These are phyloP conservation scores for Cyclotella kingstonii DNA, from an alignment of 108 stramenopile genomes.

Conservation along the genomic window DNA sequence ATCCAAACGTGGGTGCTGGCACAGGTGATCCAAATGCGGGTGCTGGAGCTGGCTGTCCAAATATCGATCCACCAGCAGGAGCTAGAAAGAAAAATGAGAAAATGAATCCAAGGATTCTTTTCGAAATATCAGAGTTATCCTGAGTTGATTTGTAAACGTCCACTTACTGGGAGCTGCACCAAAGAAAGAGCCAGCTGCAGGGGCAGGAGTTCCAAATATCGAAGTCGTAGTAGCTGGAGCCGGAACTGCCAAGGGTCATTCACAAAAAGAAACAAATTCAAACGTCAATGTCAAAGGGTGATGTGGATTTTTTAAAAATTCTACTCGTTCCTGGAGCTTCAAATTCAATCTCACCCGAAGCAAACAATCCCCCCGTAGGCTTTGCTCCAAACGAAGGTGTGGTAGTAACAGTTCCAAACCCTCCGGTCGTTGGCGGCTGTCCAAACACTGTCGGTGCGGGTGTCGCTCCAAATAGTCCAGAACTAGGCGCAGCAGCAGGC, in stretches of 20 bases:
- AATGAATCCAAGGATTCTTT: no score
- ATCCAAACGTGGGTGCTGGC: constrained; percentile 6
- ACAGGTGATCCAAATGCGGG: constrained; percentile 43
- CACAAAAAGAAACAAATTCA: constrained; percentile 9
- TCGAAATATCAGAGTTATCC: no score
- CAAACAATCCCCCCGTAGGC: constrained; percentile 64
- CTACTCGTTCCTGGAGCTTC: not conserved
- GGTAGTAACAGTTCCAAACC: constrained; percentile 44
- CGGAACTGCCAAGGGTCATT: constrained; percentile 25
- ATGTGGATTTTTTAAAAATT: not conserved
- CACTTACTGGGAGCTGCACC: constrained; percentile 28
- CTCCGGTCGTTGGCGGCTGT: constrained; percentile 8
- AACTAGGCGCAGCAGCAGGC: constrained; percentile 47
- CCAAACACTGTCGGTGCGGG: constrained; percentile 30
- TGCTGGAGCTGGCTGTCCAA: constrained; percentile 18
- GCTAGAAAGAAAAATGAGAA: not conserved
- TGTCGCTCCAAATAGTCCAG: constrained; percentile 21
- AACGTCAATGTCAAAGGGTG: not conserved
- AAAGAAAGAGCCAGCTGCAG: constrained; percentile 34
- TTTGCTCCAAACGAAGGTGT: not conserved
- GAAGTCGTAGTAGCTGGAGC: constrained; percentile 45
- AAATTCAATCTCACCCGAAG: constrained; percentile 9
- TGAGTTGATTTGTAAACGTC: no score
- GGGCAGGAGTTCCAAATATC: constrained; percentile 45
- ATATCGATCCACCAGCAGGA: not conserved